Base-by-base conservation (phyloP, 352 stramenopile species). In the Phytophthora litchii region DNA sequence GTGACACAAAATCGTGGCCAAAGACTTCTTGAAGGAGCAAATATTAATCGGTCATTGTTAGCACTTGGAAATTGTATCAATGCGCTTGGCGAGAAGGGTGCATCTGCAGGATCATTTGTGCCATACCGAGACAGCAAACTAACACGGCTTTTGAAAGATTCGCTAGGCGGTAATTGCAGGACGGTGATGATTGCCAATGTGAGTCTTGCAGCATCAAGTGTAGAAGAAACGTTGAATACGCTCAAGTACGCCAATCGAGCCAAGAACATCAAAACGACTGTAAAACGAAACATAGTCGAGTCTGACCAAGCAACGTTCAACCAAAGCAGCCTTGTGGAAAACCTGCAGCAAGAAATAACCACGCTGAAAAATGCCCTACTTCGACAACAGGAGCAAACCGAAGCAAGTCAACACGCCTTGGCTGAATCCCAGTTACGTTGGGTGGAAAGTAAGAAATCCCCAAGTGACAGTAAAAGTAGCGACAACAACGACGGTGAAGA, bases 111-210 rank as follows among this genome's bases (percentile, higher is more conserved):
- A 14, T 45, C 48, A 1, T 98, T 97, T 54, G 87, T 97, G 3
- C 89, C 91, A 4, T 98, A 98, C 64, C 72, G 92, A 41, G 91
- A 97, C 60, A 89, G 67, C 38, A 97, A 97, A 58, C 62, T 97
- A 6, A 97, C 89, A 11, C 79, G 89, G 27, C 57, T 97, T 23
- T 64, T 97, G 4, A 97, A 97, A 52, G 88, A 96, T 45, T 96
- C 86, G 4, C 76, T 97, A 2, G 90, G 89, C 25, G 92, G 93
- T 2, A 98, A 97, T 60, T 98, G 92, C 59, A 86, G 93, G 10
- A 98, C 93, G 0, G 92, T 98, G 3, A 97, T 97, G 89, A 97
- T 98, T 51, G 91, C 92, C 17, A 97, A 96, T 59, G 87, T 98
- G 20, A 93, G 78, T 54, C 74, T 82, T 13, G 74, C 92, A 10